Conservation (phyloP, 345 rosid genomes). For the Geranium brycei region DNA sequence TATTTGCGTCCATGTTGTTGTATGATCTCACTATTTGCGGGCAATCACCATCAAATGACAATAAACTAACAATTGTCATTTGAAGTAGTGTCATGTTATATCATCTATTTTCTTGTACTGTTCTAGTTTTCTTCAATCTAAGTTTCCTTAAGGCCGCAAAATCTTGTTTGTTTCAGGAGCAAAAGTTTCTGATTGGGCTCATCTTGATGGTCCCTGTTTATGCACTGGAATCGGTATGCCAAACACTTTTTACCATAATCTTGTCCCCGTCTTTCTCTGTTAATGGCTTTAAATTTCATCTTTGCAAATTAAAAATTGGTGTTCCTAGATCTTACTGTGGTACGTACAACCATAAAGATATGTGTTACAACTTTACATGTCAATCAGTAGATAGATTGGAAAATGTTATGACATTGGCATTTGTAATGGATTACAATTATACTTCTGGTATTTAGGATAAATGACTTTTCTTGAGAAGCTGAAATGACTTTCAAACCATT, state of each 20-base stretch:
- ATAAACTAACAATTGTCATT: no score
- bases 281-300: background rate
- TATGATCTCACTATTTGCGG: no score
- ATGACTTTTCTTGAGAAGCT: background rate
- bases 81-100: no score
- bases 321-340: constrained; percentile 1
- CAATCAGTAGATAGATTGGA: no score
- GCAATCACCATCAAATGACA: no score
- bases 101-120: background rate
- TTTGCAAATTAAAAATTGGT: background rate
- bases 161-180: constrained; percentile 57
- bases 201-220: constrained; percentile 97
- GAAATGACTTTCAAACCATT: background rate
- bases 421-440: no score
- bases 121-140: background rate
- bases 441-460: background rate
- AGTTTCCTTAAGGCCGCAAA: background rate
- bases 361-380: no score
- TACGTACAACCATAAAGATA: no score
- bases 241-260: background rate
- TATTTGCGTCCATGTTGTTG: no score
- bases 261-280: no score
- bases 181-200: constrained; percentile 87
- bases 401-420: no score
- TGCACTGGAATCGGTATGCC: constrained; percentile 83